Conservation (phyloP, 1,284 basidiomycete genomes). For the Melampsora americana region DNA sequence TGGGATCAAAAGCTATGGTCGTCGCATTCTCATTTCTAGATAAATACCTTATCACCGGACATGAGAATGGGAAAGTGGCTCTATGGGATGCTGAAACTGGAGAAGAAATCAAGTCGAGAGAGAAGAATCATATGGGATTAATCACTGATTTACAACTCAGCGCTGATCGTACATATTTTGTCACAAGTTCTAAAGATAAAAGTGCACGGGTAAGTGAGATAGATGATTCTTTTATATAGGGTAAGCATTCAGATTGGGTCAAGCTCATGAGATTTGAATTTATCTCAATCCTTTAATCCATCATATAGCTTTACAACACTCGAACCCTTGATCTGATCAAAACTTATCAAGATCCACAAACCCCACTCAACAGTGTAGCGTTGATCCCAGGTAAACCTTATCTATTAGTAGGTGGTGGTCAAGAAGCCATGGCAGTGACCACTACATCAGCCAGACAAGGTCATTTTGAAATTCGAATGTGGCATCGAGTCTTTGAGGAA, state of each 20-base stretch:
- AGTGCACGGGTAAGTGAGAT: conserved; percentile 70
- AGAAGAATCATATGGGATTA: conserved; percentile 71
- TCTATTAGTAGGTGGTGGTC: conserved; percentile 89
- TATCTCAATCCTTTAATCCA: neutral
- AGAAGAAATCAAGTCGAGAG: conserved; percentile 74
- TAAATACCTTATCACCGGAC: conserved; percentile 81
- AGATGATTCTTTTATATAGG: neutral
- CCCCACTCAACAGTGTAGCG: conserved; percentile 90
- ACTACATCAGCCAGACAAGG: conserved; percentile 89
- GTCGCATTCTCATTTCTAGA: conserved; percentile 82
- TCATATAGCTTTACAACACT: conserved; percentile 75
- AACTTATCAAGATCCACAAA: conserved; percentile 79
- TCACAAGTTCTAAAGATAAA: conserved; percentile 97
- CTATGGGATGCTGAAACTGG: conserved; percentile 79
- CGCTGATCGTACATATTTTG: conserved; percentile 86
- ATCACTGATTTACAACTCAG: conserved; percentile 92
- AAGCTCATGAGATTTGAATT: neutral
- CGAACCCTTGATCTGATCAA: conserved; percentile 86
- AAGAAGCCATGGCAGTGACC: conserved; percentile 96
- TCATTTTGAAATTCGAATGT: conserved; percentile 97
- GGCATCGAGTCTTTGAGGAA: conserved; percentile 98
- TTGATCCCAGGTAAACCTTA: conserved; percentile 75
- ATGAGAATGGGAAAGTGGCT: conserved; percentile 92
- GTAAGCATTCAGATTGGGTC: neutral
- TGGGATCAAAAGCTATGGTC: conserved; percentile 90